These are phyloP conservation scores for Madurella fahalii DNA, from an alignment of 2,329 filamentous ascomycete species.

Conservation along the genomic window DNA sequence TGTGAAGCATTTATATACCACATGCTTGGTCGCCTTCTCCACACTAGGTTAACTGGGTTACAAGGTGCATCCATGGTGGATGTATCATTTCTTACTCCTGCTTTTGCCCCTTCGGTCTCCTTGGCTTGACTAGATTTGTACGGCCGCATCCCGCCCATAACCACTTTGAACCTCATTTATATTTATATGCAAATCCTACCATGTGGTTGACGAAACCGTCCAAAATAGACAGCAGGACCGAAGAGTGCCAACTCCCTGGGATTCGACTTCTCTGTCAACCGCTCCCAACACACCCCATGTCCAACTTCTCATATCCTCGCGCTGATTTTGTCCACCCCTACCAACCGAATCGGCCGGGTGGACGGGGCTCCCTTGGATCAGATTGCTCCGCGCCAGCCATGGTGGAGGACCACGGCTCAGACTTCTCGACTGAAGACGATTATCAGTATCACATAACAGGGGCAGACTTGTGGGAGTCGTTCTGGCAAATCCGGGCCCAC, in stretches of 20 bases:
- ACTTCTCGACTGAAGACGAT: slow-evolving; percentile 48
- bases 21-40: not conserved
- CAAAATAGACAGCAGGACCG: slow-evolving; percentile 10
- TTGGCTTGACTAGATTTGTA: not conserved
- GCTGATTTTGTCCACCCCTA: slow-evolving; percentile 22
- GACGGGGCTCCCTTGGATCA: slow-evolving; percentile 43
- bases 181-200: not conserved
- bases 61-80: not conserved
- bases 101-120: not conserved
- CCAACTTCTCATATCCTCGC: slow-evolving; percentile 36
- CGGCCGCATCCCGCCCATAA: too few relatives aligned
- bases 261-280: slow-evolving; percentile 2
- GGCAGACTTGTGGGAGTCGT: slow-evolving; percentile 49
- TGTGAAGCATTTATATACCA: slow-evolving; percentile 7
- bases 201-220: slow-evolving; percentile 11
- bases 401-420: slow-evolving; percentile 50
- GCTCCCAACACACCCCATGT: slow-evolving; percentile 3
- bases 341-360: slow-evolving; percentile 29
- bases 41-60: slow-evolving; percentile 2
- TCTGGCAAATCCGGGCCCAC: slow-evolving; percentile 36
- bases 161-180: too few relatives aligned
- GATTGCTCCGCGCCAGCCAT: slow-evolving; percentile 45
- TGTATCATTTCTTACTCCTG: not conserved
- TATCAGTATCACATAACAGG: slow-evolving; percentile 44
- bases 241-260: slow-evolving; percentile 7